Conservation (phyloP, 768 basidiomycete genomes). For the Phanerochaete sordida region DNA sequence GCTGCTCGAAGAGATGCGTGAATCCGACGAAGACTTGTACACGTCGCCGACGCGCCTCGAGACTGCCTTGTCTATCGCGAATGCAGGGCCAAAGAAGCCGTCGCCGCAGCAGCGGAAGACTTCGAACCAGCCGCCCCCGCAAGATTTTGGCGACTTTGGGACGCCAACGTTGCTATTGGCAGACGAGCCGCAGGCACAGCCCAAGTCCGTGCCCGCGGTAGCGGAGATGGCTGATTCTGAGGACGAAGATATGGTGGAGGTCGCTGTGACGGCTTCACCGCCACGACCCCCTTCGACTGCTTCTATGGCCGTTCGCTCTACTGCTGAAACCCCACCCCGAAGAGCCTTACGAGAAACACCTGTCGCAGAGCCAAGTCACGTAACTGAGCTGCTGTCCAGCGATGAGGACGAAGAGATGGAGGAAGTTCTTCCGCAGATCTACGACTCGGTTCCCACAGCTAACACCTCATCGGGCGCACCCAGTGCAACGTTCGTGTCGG, state of each 20-base stretch:
- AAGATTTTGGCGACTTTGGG: slow-evolving; percentile 18
- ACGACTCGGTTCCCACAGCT: background rate
- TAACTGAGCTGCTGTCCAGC: background rate
- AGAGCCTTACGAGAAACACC: background rate
- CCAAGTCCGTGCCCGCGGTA: slow-evolving; percentile 14
- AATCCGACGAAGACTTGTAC: slow-evolving; percentile 40
- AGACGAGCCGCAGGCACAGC: slow-evolving; percentile 17
- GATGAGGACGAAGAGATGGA: slow-evolving; percentile 40
- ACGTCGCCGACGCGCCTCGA: slow-evolving; percentile 56
- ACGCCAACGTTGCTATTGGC: slow-evolving; percentile 30
- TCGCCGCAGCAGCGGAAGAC: slow-evolving; percentile 3
- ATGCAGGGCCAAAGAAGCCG: slow-evolving; percentile 39
- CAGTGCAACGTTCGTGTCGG: too few relatives aligned
- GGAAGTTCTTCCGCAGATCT: slow-evolving; percentile 24
- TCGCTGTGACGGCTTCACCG: slow-evolving; percentile 8
- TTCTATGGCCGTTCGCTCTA: background rate
- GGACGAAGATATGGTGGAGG: slow-evolving; percentile 36
- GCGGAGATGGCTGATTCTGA: slow-evolving; percentile 25
- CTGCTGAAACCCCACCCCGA: background rate
- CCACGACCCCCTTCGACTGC: background rate
- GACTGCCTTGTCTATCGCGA: slow-evolving; percentile 65
- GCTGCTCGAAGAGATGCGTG: slow-evolving; percentile 5
- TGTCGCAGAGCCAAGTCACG: background rate
- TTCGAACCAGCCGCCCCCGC: background rate
- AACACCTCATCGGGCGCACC: background rate